Evolutionary conservation across 768 basidiomycete genomes (phyloP).

Genomic region (Amanita muscaria): DNA sequence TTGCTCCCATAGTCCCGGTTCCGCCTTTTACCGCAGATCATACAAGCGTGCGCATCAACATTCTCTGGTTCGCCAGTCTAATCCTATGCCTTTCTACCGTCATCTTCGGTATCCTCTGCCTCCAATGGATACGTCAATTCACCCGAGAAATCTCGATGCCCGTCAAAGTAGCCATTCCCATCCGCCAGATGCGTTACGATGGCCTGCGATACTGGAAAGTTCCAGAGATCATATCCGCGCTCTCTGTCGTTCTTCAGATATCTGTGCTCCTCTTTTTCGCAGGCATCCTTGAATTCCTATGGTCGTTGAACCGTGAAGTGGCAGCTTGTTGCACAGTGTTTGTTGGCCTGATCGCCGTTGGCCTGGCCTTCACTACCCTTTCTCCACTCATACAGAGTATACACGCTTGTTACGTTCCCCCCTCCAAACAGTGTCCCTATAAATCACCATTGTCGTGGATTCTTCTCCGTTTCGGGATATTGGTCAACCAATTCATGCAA

Average conservation of each 20-base stretch:
- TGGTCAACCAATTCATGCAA: not conserved
- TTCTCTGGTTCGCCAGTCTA: conserved; percentile 18
- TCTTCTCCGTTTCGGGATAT: not conserved
- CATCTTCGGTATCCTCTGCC: conserved; percentile 17
- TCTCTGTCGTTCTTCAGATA: conserved; percentile 19
- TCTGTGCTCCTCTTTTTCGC: conserved; percentile 21
- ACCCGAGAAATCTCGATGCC: conserved; percentile 14
- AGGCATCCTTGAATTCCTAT: conserved; percentile 19
- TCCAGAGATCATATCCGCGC: conserved; percentile 15
- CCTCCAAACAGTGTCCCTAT: conserved; percentile 20
- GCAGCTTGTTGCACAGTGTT: conserved; percentile 12
- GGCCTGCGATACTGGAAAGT: conserved; percentile 19
- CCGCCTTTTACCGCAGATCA: conserved; percentile 10
- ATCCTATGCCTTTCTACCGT: conserved; percentile 18
- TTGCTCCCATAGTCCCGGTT: not conserved
- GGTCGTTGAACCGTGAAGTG: conserved; percentile 14
- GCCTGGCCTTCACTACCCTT: conserved; percentile 17
- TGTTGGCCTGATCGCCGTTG: conserved; percentile 13
- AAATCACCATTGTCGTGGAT: conserved; percentile 21
- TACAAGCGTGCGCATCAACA: conserved; percentile 16
- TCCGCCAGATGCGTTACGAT: conserved; percentile 20
- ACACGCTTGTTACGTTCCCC: conserved; percentile 1
- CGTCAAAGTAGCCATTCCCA: conserved; percentile 14
- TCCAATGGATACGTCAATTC: conserved; percentile 21
- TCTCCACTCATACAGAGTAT: conserved; percentile 17